Percentiles rank a stretch among this genome's conserved stretches.
These are phyloP conservation scores for Gloeopeniophorella convolvens DNA, from an alignment of 768 basidiomycete species.

Conservation along the genomic window DNA sequence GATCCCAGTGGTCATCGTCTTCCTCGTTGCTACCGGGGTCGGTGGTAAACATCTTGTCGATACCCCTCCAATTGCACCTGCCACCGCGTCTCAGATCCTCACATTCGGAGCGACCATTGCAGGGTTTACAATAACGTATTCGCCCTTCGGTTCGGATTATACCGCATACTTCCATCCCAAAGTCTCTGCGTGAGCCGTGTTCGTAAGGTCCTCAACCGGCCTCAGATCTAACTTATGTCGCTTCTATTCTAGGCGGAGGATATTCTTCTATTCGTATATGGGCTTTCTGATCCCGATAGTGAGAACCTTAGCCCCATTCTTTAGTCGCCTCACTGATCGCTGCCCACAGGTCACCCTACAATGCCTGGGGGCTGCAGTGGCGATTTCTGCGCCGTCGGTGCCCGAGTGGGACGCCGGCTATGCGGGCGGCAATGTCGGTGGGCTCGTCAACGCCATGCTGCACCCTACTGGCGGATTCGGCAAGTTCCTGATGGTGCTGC, in stretches of 20 bases:
- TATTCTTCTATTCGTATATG: slow-evolving; percentile 59
- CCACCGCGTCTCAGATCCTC: slow-evolving; percentile 48
- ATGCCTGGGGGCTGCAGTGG: slow-evolving; percentile 65
- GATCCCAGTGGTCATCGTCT: slow-evolving; percentile 73
- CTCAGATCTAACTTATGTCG: not conserved
- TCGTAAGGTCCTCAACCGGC: not conserved
- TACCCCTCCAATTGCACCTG: slow-evolving; percentile 43
- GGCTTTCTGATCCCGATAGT: slow-evolving; percentile 60
- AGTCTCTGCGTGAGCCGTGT: slow-evolving; percentile 44
- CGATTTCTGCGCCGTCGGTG: slow-evolving; percentile 46
- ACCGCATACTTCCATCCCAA: slow-evolving; percentile 59
- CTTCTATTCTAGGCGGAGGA: slow-evolving; percentile 52
- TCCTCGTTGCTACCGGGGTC: slow-evolving; percentile 64
- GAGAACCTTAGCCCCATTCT: too few species aligned
- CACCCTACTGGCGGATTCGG: slow-evolving; percentile 58
- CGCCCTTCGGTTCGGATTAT: slow-evolving; percentile 62
- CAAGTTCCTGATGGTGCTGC: slow-evolving; percentile 62
- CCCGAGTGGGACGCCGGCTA: slow-evolving; percentile 53
- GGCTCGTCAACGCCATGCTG: slow-evolving; percentile 56
- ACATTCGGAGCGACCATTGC: slow-evolving; percentile 65
- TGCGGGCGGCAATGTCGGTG: slow-evolving; percentile 48
- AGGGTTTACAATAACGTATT: slow-evolving; percentile 65
- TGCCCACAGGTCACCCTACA: slow-evolving; percentile 34
- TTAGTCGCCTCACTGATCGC: slow-evolving; percentile 8
- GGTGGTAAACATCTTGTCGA: slow-evolving; percentile 62